Base-by-base conservation (phyloP, 2,329 filamentous ascomycete genomes). In the Exophiala calicioides region DNA sequence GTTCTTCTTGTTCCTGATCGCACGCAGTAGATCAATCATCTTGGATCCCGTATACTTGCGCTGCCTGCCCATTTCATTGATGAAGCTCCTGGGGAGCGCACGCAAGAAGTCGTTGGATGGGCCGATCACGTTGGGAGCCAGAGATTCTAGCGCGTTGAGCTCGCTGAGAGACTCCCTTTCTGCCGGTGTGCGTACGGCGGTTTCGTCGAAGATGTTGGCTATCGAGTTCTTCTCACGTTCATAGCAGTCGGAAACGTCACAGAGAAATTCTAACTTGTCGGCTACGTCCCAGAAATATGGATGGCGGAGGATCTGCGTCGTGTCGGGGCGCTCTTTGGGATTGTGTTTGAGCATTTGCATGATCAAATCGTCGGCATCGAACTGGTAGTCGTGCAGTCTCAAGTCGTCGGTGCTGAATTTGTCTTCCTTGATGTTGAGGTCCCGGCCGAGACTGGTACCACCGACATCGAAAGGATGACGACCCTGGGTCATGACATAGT, bases 221-320 rank as follows among this genome's bases (percentile, higher is more conserved):
- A 58, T 53, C 3, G 50, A 53, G 26, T 58, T 56, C 0, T 84
- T 82, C 64, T 97, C 91, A 57, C 93, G 88, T 66, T 98, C 93
- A 62, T 95, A 97, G 64, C 95, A 88, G 65, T 98, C 93, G 0
- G 90, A 96, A 6, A 95, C 90, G 56, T 96, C 90, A 62, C 90
- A 95, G n/a, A 98, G 76, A 68, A 98, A 98, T 7, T 81, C 81
- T 5, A 98, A 80, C 6, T 90, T 84, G 64, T 95, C 93, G 65
- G 94, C 91, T 0, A 88, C 71, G 1, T 85, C 75, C 93, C 93
- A 98, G 75, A 98, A 98, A 74, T 97, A 98, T 0, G 93, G 93
- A 60, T 98, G 93, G 1, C 88, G 83, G 76, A 96, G 81, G 47
- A 96, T 86, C 21, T 90, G 82, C 12, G 78, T 76, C 0, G 90